Evolutionary conservation across 2,329 filamentous ascomycete genomes (phyloP).

Genomic region (Pestalotiopsis sp.): DNA sequence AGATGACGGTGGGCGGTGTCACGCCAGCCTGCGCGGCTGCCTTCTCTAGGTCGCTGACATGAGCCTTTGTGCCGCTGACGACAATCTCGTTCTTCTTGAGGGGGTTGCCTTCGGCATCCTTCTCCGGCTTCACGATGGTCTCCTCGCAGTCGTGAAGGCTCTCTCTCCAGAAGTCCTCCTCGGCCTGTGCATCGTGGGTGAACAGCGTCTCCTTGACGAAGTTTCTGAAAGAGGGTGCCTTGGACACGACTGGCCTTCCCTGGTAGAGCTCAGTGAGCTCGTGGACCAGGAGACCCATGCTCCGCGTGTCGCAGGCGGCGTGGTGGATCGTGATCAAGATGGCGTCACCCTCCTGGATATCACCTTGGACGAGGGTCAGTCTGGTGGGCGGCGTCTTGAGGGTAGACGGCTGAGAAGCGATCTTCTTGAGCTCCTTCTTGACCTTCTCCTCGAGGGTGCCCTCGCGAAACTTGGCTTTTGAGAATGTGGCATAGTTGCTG

Average conservation of each 20-base stretch:
- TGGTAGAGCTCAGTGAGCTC: conserved; percentile 30
- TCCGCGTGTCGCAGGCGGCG: conserved; percentile 36
- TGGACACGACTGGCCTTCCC: conserved; percentile 6
- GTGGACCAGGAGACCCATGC: conserved; percentile 30
- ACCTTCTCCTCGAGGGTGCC: conserved; percentile 9
- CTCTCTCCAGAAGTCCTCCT: conserved; percentile 9
- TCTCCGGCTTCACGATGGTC: conserved; percentile 11
- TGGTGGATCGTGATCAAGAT: conserved; percentile 33
- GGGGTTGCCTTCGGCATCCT: neutral
- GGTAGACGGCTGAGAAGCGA: conserved; percentile 24
- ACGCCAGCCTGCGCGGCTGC: conserved; percentile 1
- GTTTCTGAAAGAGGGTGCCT: conserved; percentile 10
- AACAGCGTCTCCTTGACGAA: conserved; percentile 11
- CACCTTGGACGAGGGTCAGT: conserved; percentile 27
- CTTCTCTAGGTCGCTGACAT: neutral
- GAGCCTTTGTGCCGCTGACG: conserved; percentile 7
- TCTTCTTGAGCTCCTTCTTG: conserved; percentile 19
- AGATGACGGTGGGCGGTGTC: conserved; percentile 11
- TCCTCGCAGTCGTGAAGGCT: conserved; percentile 8
- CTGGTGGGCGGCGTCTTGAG: conserved; percentile 30
- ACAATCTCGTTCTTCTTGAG: conserved; percentile 9
- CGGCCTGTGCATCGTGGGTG: conserved; percentile 3
- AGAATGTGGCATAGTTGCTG: conserved; percentile 10
- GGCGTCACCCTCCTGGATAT: conserved; percentile 23
- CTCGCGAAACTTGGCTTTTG: conserved; percentile 4